A percentile compares a stretch with the other conserved stretches of the same genome.
Evolutionary conservation across 2,329 filamentous ascomycete genomes (phyloP).

Genomic region (Allantophomopsis cytisporea): DNA sequence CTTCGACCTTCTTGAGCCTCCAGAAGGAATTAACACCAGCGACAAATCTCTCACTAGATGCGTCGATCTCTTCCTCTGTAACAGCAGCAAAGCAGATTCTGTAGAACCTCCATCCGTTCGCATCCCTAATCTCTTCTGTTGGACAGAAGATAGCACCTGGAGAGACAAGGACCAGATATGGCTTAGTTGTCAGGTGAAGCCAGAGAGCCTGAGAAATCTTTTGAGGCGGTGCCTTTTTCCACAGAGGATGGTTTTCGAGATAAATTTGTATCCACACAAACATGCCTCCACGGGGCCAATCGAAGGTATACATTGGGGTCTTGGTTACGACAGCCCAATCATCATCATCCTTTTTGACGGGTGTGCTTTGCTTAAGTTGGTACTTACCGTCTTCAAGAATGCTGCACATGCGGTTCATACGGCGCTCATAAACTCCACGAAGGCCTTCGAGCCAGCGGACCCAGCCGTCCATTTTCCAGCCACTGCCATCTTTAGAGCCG

Average conservation of each 20-base stretch:
- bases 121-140: conserved; percentile 39
- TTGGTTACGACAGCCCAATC: conserved; percentile 70
- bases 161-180: conserved; percentile 54
- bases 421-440: conserved; percentile 68
- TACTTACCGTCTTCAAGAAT: conserved; percentile 57
- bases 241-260: conserved; percentile 63
- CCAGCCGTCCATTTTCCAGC: conserved; percentile 79
- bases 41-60: conserved; percentile 49
- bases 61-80: conserved; percentile 52
- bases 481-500: conserved; percentile 33
- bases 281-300: conserved; percentile 80
- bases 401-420: conserved; percentile 69
- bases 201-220: conserved; percentile 53
- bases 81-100: conserved; percentile 79
- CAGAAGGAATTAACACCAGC: conserved; percentile 64
- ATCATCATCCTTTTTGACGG: conserved; percentile 36
- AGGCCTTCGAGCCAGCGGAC: conserved; percentile 83
- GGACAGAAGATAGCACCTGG: conserved; percentile 67
- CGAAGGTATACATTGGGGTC: conserved; percentile 60
- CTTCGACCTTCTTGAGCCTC: conserved; percentile 52
- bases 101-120: conserved; percentile 57
- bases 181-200: conserved; percentile 55
- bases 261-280: conserved; percentile 72
- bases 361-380: conserved; percentile 48
- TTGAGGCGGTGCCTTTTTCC: conserved; percentile 33